Conservation (phyloP, 2,329 filamentous ascomycete species). For the Thermochaetoides dissita region DNA sequence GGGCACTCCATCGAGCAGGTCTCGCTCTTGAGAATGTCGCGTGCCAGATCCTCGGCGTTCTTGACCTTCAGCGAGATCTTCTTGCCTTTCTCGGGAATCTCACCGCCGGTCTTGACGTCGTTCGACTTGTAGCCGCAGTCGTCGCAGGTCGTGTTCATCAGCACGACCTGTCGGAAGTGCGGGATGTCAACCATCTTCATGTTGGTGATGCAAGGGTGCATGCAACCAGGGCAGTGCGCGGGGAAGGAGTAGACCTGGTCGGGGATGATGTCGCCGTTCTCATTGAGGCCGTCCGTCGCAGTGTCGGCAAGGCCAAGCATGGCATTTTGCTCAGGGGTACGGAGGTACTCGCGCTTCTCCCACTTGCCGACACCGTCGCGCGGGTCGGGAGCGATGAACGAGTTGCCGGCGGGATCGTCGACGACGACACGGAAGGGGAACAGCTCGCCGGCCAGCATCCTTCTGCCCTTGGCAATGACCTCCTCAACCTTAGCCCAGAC, state of each 20-base stretch:
- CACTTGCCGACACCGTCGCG: slow-evolving; percentile 75
- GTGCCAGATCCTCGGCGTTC: slow-evolving; percentile 57
- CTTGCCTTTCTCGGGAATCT: slow-evolving; percentile 72
- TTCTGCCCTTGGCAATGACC: slow-evolving; percentile 57
- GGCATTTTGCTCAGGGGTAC: slow-evolving; percentile 76
- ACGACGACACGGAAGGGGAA: slow-evolving; percentile 82
- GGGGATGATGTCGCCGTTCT: slow-evolving; percentile 70
- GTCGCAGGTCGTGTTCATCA: slow-evolving; percentile 89
- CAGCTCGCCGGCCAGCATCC: slow-evolving; percentile 62
- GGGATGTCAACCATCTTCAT: slow-evolving; percentile 99
- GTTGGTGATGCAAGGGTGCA: slow-evolving; percentile 72
- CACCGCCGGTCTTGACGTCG: slow-evolving; percentile 94
- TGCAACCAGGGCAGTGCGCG: slow-evolving; percentile 80
- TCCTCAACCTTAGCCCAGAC: slow-evolving; percentile 63
- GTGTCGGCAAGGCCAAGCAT: slow-evolving; percentile 62
- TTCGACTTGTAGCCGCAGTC: slow-evolving; percentile 89
- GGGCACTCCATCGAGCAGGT: slow-evolving; percentile 77
- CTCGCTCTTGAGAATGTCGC: slow-evolving; percentile 94
- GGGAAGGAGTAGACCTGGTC: slow-evolving; percentile 91
- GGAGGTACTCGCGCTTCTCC: slow-evolving; percentile 68
- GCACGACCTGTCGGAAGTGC: slow-evolving; percentile 90
- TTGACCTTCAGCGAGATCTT: slow-evolving; percentile 67
- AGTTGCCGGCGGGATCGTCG: slow-evolving; percentile 90
- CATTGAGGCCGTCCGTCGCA: slow-evolving; percentile 31
- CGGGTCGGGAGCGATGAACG: slow-evolving; percentile 82